A percentile compares a stretch with the other conserved stretches of the same genome.
Conservation (phyloP, 495 filamentous ascomycete genomes). For the Endocarpon pusillum region DNA sequence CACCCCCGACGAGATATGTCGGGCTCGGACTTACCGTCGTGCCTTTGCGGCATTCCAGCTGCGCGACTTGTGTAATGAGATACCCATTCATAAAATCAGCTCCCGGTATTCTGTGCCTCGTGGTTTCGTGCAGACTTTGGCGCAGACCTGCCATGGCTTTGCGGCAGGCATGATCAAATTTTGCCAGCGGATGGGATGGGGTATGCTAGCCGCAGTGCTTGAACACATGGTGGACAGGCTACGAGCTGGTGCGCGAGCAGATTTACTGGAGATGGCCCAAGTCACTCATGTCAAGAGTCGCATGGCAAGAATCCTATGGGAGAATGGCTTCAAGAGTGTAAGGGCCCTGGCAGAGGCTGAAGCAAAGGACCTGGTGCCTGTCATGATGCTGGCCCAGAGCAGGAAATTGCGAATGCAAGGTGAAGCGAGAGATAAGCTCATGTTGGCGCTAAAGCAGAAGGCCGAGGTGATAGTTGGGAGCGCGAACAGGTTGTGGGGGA, state of each 20-base stretch:
- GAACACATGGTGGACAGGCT: slow-evolving; percentile 64
- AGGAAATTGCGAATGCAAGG: slow-evolving; percentile 38
- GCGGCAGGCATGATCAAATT: slow-evolving; percentile 63
- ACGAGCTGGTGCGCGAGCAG: slow-evolving; percentile 55
- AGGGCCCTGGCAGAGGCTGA: slow-evolving; percentile 50
- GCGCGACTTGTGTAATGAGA: slow-evolving; percentile 65
- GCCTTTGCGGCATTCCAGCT: slow-evolving; percentile 71
- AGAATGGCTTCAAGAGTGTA: slow-evolving; percentile 57
- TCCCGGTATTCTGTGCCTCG: slow-evolving; percentile 51
- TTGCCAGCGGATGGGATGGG: slow-evolving; percentile 59
- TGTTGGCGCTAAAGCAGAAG: slow-evolving; percentile 44
- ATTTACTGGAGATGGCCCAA: slow-evolving; percentile 55
- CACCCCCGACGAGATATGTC: slow-evolving; percentile 39
- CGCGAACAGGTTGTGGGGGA: slow-evolving; percentile 54
- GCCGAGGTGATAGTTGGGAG: slow-evolving; percentile 52
- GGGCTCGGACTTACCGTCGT: slow-evolving; percentile 49
- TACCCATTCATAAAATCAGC: slow-evolving; percentile 52
- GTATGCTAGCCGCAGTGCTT: slow-evolving; percentile 53
- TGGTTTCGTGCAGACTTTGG: slow-evolving; percentile 53
- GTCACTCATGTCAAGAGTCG: slow-evolving; percentile 64
- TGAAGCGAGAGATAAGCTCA: slow-evolving; percentile 44
- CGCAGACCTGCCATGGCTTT: slow-evolving; percentile 64
- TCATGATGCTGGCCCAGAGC: slow-evolving; percentile 52
- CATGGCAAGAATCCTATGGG: slow-evolving; percentile 59
- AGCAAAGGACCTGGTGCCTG: slow-evolving; percentile 46